phyloP scores from a whole-genome alignment of 202 grass and related monocot species.

The Dendrocalamus latiflorus region DNA sequence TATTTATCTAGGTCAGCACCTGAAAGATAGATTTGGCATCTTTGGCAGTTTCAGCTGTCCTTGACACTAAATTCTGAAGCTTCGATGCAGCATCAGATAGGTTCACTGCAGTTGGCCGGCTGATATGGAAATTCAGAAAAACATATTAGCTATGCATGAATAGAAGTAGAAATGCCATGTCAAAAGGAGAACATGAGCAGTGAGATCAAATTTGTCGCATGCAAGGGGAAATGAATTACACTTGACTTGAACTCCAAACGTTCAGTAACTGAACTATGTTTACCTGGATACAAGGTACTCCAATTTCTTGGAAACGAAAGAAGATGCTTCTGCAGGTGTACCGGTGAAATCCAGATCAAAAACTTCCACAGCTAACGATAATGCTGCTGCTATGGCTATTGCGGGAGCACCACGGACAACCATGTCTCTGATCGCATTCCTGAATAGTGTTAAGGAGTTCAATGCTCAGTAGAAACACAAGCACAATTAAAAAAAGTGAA shows the following conservation, averaged over 20 bases:
- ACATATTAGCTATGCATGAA: constrained; percentile 12
- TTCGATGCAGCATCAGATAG: constrained; percentile 82
- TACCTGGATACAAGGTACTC: constrained; percentile 97
- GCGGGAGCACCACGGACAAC: constrained; percentile 91
- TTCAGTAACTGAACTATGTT: constrained; percentile 7
- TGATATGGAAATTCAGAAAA: constrained; percentile 30
- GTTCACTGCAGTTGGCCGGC: constrained; percentile 90
- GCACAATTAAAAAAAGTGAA: not conserved
- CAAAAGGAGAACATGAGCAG: not conserved
- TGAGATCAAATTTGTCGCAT: not conserved
- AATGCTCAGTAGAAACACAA: no score
- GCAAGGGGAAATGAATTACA: not conserved
- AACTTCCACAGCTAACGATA: constrained; percentile 72
- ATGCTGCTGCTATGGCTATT: constrained; percentile 86
- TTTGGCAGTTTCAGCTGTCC: constrained; percentile 46
- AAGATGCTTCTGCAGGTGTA: constrained; percentile 58
- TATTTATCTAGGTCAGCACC: constrained; percentile 38
- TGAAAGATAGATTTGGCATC: constrained; percentile 74
- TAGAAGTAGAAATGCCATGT: not conserved
- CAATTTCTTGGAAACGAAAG: constrained; percentile 70
- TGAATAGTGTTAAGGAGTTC: constrained; percentile 34
- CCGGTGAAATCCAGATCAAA: constrained; percentile 50
- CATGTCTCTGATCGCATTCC: no score
- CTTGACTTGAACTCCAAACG: not conserved
- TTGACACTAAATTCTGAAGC: constrained; percentile 64